Evolutionary conservation across 2,329 filamentous ascomycete species (phyloP), one percentile per base, ranked within the genome.

Genomic region (Exophiala bonariae): DNA sequence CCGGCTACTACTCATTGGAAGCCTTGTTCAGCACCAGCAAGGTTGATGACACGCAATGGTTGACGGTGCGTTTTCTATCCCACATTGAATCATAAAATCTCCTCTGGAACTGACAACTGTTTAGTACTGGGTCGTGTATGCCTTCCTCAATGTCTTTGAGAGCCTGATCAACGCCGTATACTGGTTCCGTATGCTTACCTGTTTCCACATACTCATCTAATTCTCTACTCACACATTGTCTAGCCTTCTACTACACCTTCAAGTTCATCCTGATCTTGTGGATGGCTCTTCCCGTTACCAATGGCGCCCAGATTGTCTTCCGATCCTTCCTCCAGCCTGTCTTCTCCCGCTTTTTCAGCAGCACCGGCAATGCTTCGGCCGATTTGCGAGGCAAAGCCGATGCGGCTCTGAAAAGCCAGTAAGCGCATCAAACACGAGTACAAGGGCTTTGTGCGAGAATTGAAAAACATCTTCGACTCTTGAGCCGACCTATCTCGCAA

Each of bases 171-270:
- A 72, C 65, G 82, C 81, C 52, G 79, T 83, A 54, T 85, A 85
- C 74, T 85, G 82, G 82, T 85, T 85, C 77, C 80, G 73, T 76
- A 71, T 70, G 39, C 52, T 30, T 13, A 42, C 10, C 34, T 44
- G 10, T 16, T 17, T 19, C 40, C 18, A 28, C 28, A 11, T 22
- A 22, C 22, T 31, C 17, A 41, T n/a, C 19, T 35, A 26, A 26
- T 11, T 11, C 5, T 17, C 10, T 16, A 20, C 60, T 70, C 50
- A 67, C 55, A 19, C 39, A 18, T 41, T 45, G 52, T 19, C 35
- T 19, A 76, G 73, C 93, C 67, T 99, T 99, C 79, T 99, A 99
- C 86, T 99, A 89, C 76, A 92, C 91, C 68, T 97, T 99, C 87
- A 99, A 99, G 82, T 96, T 99, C 68, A 78, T 95, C 67, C 87